Evolutionary conservation across 495 filamentous ascomycete genomes (phyloP).

Genomic region (Hypoxylon subgilvum): DNA sequence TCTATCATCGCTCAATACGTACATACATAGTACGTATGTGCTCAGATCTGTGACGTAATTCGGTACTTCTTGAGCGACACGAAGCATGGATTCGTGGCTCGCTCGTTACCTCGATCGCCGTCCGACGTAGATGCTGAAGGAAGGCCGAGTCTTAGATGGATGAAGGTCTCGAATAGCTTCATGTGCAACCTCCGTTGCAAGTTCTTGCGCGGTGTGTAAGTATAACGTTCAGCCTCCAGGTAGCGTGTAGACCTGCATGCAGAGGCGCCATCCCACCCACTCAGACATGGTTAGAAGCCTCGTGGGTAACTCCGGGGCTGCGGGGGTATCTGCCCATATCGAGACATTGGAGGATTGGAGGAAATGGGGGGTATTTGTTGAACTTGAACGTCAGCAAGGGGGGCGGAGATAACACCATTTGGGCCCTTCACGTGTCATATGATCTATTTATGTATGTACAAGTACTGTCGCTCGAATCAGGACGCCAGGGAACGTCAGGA

Average conservation of each 20-base stretch:
- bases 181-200: not conserved
- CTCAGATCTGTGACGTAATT: conserved; percentile 15
- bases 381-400: conserved; percentile 9
- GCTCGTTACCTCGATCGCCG: too few species aligned
- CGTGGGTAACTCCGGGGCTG: conserved; percentile 36
- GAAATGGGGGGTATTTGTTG: not conserved
- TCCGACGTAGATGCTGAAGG: too few species aligned
- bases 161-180: too few species aligned
- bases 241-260: conserved; percentile 11
- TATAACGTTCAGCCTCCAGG: conserved; percentile 28
- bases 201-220: not conserved
- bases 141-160: too few species aligned
- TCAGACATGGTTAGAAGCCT: conserved; percentile 14
- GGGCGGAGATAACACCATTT: conserved; percentile 20
- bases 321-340: conserved; percentile 28
- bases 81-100: not conserved
- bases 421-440: conserved; percentile 17
- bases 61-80: not conserved
- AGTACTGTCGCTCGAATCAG: not conserved
- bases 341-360: not conserved
- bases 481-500: not conserved
- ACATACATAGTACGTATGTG: too few species aligned
- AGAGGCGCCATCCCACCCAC: conserved; percentile 30
- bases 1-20: not conserved
- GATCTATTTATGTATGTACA: conserved; percentile 2